Evolutionary conservation across 148 eudicot species (phyloP).

Genomic region (Arbutus unedo): DNA sequence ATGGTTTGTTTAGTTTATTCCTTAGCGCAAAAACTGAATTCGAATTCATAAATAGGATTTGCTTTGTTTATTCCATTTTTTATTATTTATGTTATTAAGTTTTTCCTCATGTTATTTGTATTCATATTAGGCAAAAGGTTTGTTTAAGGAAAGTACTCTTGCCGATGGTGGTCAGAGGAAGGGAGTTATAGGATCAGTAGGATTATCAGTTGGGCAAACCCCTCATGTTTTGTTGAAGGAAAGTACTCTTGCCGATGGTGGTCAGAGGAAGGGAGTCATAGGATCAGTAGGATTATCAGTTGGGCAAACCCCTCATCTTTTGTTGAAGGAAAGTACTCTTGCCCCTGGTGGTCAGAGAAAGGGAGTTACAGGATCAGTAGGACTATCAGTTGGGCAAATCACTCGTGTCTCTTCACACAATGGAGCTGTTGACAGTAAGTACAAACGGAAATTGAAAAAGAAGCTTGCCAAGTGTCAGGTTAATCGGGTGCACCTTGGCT

Average conservation of each 20-base stretch:
- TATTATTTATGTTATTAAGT: too few species aligned
- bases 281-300: too few species aligned
- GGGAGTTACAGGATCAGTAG: neutral
- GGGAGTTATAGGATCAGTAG: too few species aligned
- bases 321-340: neutral
- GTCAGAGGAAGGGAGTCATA: too few species aligned
- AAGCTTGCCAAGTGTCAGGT: slow-evolving; percentile 29
- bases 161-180: too few species aligned
- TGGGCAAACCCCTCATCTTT: too few species aligned
- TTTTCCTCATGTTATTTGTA: neutral
- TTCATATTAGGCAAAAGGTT: slow-evolving; percentile 1
- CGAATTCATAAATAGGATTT: too few species aligned
- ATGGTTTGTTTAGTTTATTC: neutral
- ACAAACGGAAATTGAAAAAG: slow-evolving; percentile 30
- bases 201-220: too few species aligned
- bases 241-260: too few species aligned
- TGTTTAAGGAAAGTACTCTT: neutral
- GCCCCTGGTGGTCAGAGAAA: slow-evolving; percentile 5
- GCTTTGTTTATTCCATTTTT: too few species aligned
- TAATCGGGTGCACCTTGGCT: slow-evolving; percentile 44
- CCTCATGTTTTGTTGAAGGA: neutral
- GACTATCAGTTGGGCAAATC: neutral
- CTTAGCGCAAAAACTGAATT: too few species aligned
- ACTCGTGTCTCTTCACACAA: neutral
- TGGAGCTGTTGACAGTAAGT: slow-evolving; percentile 15